Percentiles rank a stretch among this genome's conserved stretches.
phyloP scores from a whole-genome alignment of 805 yeast species.

The Monosporozyma servazzii region DNA sequence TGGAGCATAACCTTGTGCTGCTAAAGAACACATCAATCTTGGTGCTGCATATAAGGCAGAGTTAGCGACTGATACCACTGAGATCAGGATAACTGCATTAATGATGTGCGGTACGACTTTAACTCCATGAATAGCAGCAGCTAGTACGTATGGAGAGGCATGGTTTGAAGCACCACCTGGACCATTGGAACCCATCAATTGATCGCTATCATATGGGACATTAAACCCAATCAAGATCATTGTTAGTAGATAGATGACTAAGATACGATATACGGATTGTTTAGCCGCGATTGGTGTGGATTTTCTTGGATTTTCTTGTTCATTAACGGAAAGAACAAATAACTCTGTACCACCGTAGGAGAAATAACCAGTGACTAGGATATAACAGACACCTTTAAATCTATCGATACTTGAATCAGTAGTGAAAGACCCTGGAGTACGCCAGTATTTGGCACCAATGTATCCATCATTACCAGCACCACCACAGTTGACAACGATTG shows the following conservation, averaged over 20 bases:
- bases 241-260: slow-evolving; percentile 48
- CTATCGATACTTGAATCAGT: slow-evolving; percentile 26
- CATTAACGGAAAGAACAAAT: slow-evolving; percentile 59
- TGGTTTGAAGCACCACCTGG: slow-evolving; percentile 41
- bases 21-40: slow-evolving; percentile 58
- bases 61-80: slow-evolving; percentile 71
- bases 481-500: slow-evolving; percentile 49
- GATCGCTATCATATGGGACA: slow-evolving; percentile 47
- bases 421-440: slow-evolving; percentile 43
- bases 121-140: slow-evolving; percentile 53
- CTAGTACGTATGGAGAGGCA: slow-evolving; percentile 72
- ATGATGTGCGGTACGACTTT: slow-evolving; percentile 61
- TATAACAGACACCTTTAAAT: slow-evolving; percentile 59
- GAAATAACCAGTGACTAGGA: slow-evolving; percentile 54
- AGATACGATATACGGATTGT: slow-evolving; percentile 56
- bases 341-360: slow-evolving; percentile 63
- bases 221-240: slow-evolving; percentile 47
- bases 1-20: slow-evolving; percentile 70
- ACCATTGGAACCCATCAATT: slow-evolving; percentile 41
- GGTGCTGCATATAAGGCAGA: slow-evolving; percentile 66
- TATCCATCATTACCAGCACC: slow-evolving; percentile 47
- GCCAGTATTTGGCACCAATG: slow-evolving; percentile 54
- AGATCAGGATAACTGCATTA: slow-evolving; percentile 63
- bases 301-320: slow-evolving; percentile 50
- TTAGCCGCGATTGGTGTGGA: slow-evolving; percentile 56